These are phyloP conservation scores for Thalia dealbata DNA, from an alignment of 176 grass and related monocot genomes.

Conservation along the genomic window DNA sequence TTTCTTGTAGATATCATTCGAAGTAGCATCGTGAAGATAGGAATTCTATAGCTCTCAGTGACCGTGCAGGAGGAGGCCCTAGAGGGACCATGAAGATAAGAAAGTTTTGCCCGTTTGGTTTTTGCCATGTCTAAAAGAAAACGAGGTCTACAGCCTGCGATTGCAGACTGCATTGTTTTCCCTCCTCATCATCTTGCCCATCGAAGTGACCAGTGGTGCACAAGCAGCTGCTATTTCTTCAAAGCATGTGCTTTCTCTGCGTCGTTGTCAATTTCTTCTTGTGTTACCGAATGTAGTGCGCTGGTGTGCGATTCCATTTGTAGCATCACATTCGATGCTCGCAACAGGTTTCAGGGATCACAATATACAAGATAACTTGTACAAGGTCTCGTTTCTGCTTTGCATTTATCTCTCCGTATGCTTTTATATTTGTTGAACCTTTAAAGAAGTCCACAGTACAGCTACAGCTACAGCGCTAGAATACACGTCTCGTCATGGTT, in stretches of 20 bases:
- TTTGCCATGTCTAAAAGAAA: not conserved
- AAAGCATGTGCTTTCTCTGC: not conserved
- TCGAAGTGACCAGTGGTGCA: not conserved
- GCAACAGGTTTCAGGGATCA: not conserved
- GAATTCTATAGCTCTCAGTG: slow-evolving; percentile 4
- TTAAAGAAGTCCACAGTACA: not conserved
- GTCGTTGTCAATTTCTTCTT: not conserved
- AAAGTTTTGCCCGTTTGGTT: not conserved
- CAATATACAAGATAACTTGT: not conserved
- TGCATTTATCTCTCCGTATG: not conserved
- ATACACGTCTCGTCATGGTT: too few relatives aligned
- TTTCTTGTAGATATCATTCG: not conserved
- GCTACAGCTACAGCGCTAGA: too few relatives aligned
- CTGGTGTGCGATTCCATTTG: not conserved
- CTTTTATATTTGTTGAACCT: not conserved
- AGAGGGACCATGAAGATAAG: not conserved
- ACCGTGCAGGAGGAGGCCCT: not conserved
- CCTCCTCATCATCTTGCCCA: not conserved
- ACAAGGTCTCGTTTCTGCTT: not conserved
- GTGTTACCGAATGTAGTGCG: not conserved
- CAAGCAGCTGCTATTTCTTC: not conserved
- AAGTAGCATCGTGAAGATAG: not conserved
- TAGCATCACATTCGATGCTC: not conserved
- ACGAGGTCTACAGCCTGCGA: not conserved
- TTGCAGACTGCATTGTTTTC: not conserved